These are phyloP conservation scores for Pseudogymnoascus sp. DNA, from an alignment of 2,329 filamentous ascomycete genomes.

Conservation along the genomic window DNA sequence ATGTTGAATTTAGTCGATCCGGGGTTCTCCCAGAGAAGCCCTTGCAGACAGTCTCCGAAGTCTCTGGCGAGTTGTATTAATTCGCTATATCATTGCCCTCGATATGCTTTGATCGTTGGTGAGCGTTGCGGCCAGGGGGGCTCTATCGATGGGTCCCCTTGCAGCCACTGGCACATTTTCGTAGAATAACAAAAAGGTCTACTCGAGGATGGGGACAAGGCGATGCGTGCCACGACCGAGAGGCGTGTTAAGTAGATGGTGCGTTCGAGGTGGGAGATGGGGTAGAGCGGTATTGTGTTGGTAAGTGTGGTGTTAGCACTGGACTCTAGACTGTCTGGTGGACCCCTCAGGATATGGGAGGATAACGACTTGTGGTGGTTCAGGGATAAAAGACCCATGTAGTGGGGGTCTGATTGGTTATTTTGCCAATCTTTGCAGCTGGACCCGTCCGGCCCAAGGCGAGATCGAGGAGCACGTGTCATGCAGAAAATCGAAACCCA, in stretches of 20 bases:
- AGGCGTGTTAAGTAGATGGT: neutral
- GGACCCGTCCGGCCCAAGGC: neutral
- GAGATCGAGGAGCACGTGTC: conserved; percentile 4
- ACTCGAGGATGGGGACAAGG: neutral
- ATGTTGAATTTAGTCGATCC: neutral
- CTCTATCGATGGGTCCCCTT: conserved; percentile 7
- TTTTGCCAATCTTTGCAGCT: neutral
- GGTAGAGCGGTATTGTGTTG: neutral
- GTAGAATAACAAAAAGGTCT: neutral
- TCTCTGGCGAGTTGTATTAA: neutral
- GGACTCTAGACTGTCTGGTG: neutral
- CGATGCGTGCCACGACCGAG: neutral
- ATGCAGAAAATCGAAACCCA: conserved; percentile 9
- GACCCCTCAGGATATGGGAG: conserved; percentile 5
- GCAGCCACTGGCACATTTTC: conserved; percentile 8
- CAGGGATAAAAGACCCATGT: neutral
- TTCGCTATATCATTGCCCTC: neutral
- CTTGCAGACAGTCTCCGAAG: neutral
- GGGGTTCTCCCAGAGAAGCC: neutral
- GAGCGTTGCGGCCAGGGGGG: conserved; percentile 5
- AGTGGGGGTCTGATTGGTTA: neutral
- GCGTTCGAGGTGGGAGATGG: conserved; percentile 6
- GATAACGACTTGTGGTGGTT: conserved; percentile 1
- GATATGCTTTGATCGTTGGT: neutral
- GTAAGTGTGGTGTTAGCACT: neutral